Evolutionary conservation across 2,329 filamentous ascomycete genomes (phyloP), one percentile per base, ranked within the genome.

Genomic region (Aspergillus costaricaensis): DNA sequence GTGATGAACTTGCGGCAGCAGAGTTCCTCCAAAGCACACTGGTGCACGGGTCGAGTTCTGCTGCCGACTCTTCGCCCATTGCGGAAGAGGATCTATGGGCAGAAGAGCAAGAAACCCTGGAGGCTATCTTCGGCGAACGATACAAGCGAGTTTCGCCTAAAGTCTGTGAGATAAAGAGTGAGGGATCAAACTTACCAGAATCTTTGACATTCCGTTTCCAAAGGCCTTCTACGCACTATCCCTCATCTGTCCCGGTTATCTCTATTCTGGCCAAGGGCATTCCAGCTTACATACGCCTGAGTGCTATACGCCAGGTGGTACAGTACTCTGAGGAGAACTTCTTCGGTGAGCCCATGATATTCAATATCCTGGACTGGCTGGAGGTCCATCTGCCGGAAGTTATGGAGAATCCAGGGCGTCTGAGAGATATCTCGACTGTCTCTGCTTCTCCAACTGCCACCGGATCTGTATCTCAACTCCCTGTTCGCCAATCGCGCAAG

Each of bases 261-360:
- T 86, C 88, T 2, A 82, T 97, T 32, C 76, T 86, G 50, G 83
- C 87, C 25, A 85, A 85, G 55, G 78, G 86, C 10, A 83, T 98
- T 12, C 95, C 95, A 19, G 92, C 95, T 3, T 96, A 99, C 70
- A 96, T 98, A 71, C 91, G 94, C 62, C 82, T 99, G 10, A 96
- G 92, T 70, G 88, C 96, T 39, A 86, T 95, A 68, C 89, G 91
- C 67, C 88, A 90, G 75, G 87, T 89, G 1, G 80, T 97, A 5
- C 81, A 85, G 4, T 87, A 94, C 71, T 88, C 92, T 2, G 80
- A 86, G 53, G 83, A 88, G 53, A 86, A 87, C 27, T 83, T 96
- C 30, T 79, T 88, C 14, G 94, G 92, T 23, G 92, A 96, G 71
- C 91, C 92, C 41, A 96, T 96, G 89, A 85, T 97, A 12, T 98